Percentiles rank a stretch among this genome's conserved stretches.
phyloP scores from a whole-genome alignment of 2,329 filamentous ascomycete genomes.

The Sclerotinia borealis region DNA sequence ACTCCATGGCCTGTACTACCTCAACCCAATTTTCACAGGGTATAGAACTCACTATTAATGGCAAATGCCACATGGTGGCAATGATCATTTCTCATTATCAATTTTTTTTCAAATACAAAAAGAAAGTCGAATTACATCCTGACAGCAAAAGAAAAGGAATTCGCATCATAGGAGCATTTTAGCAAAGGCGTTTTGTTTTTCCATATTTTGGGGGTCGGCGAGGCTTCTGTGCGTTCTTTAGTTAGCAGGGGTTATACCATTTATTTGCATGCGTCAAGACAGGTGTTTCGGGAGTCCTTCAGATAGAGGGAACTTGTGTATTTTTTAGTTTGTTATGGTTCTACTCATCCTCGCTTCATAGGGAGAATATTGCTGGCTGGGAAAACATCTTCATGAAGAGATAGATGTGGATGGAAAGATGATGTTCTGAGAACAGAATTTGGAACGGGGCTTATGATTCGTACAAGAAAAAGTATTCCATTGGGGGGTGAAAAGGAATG shows the following conservation, averaged over 20 bases:
- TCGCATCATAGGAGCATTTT: conserved; percentile 1
- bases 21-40: conserved; percentile 32
- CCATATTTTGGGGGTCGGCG: not conserved
- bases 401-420: not conserved
- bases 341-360: not conserved
- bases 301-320: not conserved
- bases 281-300: conserved; percentile 5
- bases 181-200: not conserved
- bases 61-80: not conserved
- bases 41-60: not conserved
- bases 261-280: conserved; percentile 8
- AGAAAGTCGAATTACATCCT: not conserved
- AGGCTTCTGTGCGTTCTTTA: not conserved
- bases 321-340: not conserved
- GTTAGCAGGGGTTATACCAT: conserved; percentile 1
- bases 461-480: not conserved
- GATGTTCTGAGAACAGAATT: not conserved
- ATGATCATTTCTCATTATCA: not conserved
- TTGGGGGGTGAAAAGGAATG: not conserved
- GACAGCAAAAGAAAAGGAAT: not conserved
- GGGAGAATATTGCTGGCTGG: too few species aligned
- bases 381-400: not conserved
- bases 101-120: not conserved
- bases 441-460: not conserved
- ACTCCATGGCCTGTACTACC: conserved; percentile 30